These are phyloP conservation scores for Beauveria sp. DNA, from an alignment of 2,329 filamentous ascomycete genomes.

Conservation along the genomic window DNA sequence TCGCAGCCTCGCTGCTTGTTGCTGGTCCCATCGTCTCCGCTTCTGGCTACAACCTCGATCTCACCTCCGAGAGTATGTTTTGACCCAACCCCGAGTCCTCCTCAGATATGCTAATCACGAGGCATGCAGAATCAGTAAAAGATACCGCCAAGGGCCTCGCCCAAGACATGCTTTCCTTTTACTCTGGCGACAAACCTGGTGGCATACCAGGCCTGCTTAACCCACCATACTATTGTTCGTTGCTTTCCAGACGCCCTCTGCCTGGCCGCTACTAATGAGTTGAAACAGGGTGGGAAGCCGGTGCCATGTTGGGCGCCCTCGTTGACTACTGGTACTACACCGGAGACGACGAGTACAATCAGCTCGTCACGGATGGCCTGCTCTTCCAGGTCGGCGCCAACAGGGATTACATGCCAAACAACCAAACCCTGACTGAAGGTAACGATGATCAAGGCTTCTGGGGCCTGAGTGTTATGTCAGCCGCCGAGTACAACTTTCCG, in stretches of 20 bases:
- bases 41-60: conserved; percentile 1
- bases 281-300: conserved; percentile 57
- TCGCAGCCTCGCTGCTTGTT: neutral
- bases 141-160: conserved; percentile 42
- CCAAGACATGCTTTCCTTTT: conserved; percentile 38
- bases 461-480: conserved; percentile 74
- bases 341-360: conserved; percentile 58
- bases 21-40: neutral
- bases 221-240: conserved; percentile 47
- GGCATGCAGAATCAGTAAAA: conserved; percentile 39
- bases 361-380: conserved; percentile 49
- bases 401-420: conserved; percentile 58
- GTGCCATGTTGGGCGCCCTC: conserved; percentile 62
- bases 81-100: neutral
- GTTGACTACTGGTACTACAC: conserved; percentile 68
- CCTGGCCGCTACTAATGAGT: neutral
- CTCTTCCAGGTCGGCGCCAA: conserved; percentile 53
- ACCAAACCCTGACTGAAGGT: conserved; percentile 53
- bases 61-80: neutral
- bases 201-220: conserved; percentile 44
- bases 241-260: conserved; percentile 30
- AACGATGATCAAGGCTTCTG: conserved; percentile 80
- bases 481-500: conserved; percentile 69
- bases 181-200: conserved; percentile 41
- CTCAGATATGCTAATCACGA: neutral